Evolutionary conservation across 2,329 filamentous ascomycete species (phyloP).

Genomic region (Colletotrichum sp.): DNA sequence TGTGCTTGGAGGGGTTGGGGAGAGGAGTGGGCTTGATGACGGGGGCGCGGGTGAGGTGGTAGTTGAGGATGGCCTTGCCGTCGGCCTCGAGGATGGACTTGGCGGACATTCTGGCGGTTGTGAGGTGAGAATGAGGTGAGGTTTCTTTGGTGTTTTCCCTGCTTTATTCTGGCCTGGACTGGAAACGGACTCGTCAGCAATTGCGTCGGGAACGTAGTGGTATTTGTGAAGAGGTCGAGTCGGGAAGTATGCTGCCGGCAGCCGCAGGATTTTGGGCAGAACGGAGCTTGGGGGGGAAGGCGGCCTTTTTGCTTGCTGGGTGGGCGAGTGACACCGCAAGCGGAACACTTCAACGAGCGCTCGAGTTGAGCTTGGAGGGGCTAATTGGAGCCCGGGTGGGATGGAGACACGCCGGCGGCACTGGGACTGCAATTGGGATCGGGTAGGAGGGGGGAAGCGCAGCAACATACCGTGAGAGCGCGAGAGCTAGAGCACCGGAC

Average conservation of each 20-base stretch:
- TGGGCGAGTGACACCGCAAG: slow-evolving; percentile 15
- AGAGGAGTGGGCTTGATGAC: slow-evolving; percentile 99
- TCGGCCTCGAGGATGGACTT: slow-evolving; percentile 99
- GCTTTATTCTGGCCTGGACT: slow-evolving; percentile 3
- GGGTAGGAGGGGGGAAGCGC: neutral
- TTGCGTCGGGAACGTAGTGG: neutral
- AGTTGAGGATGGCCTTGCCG: slow-evolving; percentile 99
- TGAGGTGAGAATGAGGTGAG: neutral
- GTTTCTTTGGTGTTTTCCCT: slow-evolving; percentile 15
- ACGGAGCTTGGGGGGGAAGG: neutral
- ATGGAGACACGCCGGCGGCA: neutral
- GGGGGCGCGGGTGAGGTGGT: slow-evolving; percentile 96
- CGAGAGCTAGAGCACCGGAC: slow-evolving; percentile 12
- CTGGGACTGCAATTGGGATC: neutral
- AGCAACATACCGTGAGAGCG: slow-evolving; percentile 11
- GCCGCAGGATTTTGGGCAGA: neutral
- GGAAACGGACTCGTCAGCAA: neutral
- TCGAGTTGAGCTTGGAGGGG: slow-evolving; percentile 4
- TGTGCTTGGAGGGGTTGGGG: slow-evolving; percentile 83
- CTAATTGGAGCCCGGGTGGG: neutral
- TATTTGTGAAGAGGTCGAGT: neutral
- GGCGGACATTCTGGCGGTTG: slow-evolving; percentile 53
- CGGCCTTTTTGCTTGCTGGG: neutral
- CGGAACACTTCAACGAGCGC: neutral
- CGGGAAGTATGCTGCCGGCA: neutral